Percentiles rank a stretch among this genome's conserved stretches.
Evolutionary conservation across 768 basidiomycete genomes (phyloP).

Genomic region (Tricholoma bakamatsutake): DNA sequence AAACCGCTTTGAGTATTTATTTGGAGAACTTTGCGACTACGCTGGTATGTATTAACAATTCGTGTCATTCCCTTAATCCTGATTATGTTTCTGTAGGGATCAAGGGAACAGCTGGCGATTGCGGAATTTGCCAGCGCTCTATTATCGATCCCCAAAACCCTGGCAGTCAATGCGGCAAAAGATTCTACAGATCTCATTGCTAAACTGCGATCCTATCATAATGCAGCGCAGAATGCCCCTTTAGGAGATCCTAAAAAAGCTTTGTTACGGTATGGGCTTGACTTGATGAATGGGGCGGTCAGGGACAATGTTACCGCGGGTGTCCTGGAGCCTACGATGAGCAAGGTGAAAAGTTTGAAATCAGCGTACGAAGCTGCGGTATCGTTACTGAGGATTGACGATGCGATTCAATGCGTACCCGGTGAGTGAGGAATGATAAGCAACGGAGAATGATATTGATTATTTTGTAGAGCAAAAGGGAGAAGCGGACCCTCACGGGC

Average conservation of each 20-base stretch:
- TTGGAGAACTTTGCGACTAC: constrained; percentile 99
- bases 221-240: constrained; percentile 90
- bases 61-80: constrained; percentile 4
- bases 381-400: constrained; percentile 90
- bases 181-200: constrained; percentile 97
- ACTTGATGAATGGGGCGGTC: constrained; percentile 90
- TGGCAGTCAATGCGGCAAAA: constrained; percentile 97
- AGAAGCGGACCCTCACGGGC: constrained; percentile 72
- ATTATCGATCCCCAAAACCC: constrained; percentile 92
- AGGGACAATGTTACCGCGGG: constrained; percentile 93
- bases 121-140: constrained; percentile 96
- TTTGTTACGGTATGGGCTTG: constrained; percentile 89
- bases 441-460: constrained; percentile 12
- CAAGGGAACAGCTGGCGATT: constrained; percentile 95
- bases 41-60: constrained; percentile 52
- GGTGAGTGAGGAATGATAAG: constrained; percentile 41
- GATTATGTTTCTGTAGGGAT: constrained; percentile 56
- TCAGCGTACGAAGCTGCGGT: constrained; percentile 96
- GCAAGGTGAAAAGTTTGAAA: constrained; percentile 96
- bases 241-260: constrained; percentile 87
- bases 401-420: constrained; percentile 87
- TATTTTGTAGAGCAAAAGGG: constrained; percentile 54
- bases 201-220: constrained; percentile 94
- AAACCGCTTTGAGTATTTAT: constrained; percentile 95
- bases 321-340: constrained; percentile 92